Conservation (phyloP, 2,329 filamentous ascomycete genomes). For the Beauveria varroae region DNA sequence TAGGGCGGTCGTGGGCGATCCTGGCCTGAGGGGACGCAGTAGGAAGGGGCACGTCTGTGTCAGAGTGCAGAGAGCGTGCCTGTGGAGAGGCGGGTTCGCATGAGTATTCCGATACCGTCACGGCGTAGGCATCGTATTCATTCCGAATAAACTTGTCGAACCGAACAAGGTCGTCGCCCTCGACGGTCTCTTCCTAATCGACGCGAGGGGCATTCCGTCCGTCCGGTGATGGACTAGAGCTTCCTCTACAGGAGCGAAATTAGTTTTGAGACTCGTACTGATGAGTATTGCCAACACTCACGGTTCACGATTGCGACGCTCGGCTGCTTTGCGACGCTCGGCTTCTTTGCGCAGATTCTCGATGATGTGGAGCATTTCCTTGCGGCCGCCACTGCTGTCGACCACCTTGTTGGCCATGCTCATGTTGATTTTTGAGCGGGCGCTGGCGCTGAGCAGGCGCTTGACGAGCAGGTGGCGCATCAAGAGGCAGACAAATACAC, state of each 20-base stretch:
- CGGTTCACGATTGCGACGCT: slow-evolving; percentile 61
- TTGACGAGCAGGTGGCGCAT: slow-evolving; percentile 93
- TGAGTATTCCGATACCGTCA: background rate
- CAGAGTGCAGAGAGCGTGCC: background rate
- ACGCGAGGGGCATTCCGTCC: slow-evolving; percentile 35
- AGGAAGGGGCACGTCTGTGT: background rate
- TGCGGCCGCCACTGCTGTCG: slow-evolving; percentile 70
- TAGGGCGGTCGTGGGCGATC: background rate
- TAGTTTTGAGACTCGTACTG: background rate
- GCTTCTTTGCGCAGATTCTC: slow-evolving; percentile 82
- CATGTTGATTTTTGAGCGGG: slow-evolving; percentile 86
- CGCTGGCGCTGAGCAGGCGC: slow-evolving; percentile 69
- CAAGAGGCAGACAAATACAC: slow-evolving; percentile 88
- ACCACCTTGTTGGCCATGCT: slow-evolving; percentile 80
- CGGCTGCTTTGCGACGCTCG: slow-evolving; percentile 80
- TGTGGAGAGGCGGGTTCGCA: background rate
- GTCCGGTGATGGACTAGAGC: slow-evolving; percentile 29
- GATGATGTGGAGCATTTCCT: slow-evolving; percentile 87
- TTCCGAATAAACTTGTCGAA: slow-evolving; percentile 18
- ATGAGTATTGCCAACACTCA: slow-evolving; percentile 38
- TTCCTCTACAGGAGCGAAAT: slow-evolving; percentile 21
- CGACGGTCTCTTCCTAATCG: slow-evolving; percentile 30
- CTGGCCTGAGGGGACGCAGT: background rate
- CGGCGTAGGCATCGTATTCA: background rate
- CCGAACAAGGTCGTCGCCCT: slow-evolving; percentile 22